These are phyloP conservation scores for Sedum album DNA, from an alignment of 164 flowering plant species.

Conservation along the genomic window DNA sequence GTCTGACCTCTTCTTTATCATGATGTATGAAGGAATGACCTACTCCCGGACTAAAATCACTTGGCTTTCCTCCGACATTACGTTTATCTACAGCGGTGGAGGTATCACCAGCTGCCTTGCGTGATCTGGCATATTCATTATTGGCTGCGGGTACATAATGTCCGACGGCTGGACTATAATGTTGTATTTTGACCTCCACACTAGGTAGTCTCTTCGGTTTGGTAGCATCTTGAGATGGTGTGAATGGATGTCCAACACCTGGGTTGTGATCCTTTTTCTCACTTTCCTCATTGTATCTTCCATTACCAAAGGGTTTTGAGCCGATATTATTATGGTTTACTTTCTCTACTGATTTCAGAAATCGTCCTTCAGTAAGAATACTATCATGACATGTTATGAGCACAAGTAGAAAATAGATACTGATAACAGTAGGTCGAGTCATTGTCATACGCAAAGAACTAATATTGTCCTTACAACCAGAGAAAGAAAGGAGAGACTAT, in stretches of 20 bases:
- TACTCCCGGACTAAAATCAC: slow-evolving; percentile 12
- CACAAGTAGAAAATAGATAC: slow-evolving; percentile 14
- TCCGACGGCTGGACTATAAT: slow-evolving; percentile 3
- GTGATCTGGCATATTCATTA: neutral
- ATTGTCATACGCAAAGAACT: slow-evolving; percentile 13
- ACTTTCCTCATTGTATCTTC: neutral
- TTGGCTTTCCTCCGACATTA: slow-evolving; percentile 1
- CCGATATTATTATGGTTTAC: neutral
- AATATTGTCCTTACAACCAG: neutral
- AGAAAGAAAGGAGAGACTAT: neutral
- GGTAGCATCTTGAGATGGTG: slow-evolving; percentile 3
- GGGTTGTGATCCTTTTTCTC: slow-evolving; percentile 19
- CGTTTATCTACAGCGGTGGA: neutral
- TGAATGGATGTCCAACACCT: slow-evolving; percentile 20
- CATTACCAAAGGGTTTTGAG: neutral
- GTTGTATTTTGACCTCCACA: slow-evolving; percentile 3
- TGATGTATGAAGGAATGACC: slow-evolving; percentile 9
- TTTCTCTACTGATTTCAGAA: slow-evolving; percentile 11
- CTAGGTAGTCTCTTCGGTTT: neutral
- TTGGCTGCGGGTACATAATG: neutral
- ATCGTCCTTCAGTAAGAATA: slow-evolving; percentile 18
- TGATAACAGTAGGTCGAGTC: neutral
- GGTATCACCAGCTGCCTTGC: neutral
- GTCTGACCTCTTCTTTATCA: neutral
- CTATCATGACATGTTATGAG: slow-evolving; percentile 12